Conservation (phyloP, 495 filamentous ascomycete species). For the Penicillium simplicissimum region DNA sequence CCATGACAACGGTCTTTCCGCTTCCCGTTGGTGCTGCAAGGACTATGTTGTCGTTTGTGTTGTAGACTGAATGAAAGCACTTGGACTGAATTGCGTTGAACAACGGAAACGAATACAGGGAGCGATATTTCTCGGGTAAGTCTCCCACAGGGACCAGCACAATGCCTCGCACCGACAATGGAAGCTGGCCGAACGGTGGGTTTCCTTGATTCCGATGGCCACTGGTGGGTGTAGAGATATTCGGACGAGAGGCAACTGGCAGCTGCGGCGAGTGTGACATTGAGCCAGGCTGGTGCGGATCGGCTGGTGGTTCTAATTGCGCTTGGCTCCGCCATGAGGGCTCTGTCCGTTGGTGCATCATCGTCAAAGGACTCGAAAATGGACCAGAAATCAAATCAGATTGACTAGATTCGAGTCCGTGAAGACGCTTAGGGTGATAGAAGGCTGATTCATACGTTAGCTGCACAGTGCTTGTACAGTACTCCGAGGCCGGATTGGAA, state of each 20-base stretch:
- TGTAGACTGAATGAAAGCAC: constrained; percentile 73
- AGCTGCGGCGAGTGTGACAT: constrained; percentile 4
- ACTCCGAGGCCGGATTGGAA: neutral
- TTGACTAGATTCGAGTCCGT: constrained; percentile 29
- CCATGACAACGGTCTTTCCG: constrained; percentile 89
- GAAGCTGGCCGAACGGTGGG: constrained; percentile 31
- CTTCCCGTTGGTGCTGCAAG: constrained; percentile 90
- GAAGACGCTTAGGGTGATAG: constrained; percentile 25
- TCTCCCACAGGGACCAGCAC: constrained; percentile 68
- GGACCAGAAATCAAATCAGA: constrained; percentile 25
- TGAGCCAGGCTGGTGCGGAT: neutral
- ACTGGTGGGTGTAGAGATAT: neutral
- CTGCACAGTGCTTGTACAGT: neutral
- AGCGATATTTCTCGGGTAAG: constrained; percentile 75
- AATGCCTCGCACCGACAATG: constrained; percentile 61
- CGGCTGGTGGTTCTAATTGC: neutral
- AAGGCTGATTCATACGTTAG: constrained; percentile 22
- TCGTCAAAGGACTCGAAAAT: constrained; percentile 35
- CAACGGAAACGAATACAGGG: constrained; percentile 75
- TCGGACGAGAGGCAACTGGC: neutral
- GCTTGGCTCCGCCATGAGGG: neutral
- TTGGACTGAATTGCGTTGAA: constrained; percentile 95
- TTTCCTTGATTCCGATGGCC: neutral
- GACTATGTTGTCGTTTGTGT: constrained; percentile 78
- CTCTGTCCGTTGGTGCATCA: constrained; percentile 20